A percentile compares a stretch with the other conserved stretches of the same genome.
phyloP scores from a whole-genome alignment of 805 yeast species.

The Cyberlindnera sargentensis region DNA sequence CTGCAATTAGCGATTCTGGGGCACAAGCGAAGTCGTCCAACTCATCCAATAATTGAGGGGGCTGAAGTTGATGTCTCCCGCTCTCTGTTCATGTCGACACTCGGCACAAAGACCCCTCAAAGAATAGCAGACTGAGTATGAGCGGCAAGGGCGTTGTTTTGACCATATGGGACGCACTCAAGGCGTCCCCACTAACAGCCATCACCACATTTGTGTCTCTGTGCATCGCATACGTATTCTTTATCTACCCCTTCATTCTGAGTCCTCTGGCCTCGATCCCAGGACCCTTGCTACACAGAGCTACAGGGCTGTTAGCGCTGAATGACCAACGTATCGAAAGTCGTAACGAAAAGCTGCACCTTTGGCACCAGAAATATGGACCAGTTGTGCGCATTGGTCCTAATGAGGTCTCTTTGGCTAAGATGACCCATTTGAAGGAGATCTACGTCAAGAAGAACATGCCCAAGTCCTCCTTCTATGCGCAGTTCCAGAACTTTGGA shows the following conservation, averaged over 20 bases:
- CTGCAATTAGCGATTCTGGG: no score
- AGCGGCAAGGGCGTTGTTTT: no score
- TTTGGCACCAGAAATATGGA: constrained; percentile 50
- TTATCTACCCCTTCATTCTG: constrained; percentile 24
- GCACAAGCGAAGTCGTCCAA: no score
- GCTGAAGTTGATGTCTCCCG: no score
- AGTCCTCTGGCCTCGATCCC: constrained; percentile 48
- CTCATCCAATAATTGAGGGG: no score
- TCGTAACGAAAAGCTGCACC: constrained; percentile 41
- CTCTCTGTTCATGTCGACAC: neutral
- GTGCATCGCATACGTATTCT: no score
- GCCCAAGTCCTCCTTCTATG: constrained; percentile 52
- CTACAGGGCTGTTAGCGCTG: constrained; percentile 35
- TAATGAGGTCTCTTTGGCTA: constrained; percentile 50
- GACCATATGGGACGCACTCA: no score
- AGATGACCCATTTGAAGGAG: constrained; percentile 41
- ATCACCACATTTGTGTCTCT: no score
- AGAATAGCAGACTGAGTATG: no score
- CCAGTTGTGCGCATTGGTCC: constrained; percentile 58
- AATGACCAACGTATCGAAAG: constrained; percentile 40
- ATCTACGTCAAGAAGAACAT: constrained; percentile 48
- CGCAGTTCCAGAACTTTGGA: constrained; percentile 54
- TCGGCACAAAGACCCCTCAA: neutral
- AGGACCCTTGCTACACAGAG: constrained; percentile 48
- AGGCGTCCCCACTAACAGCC: no score